Percentiles rank a stretch among this genome's conserved stretches.
phyloP scores from a whole-genome alignment of 2,329 filamentous ascomycete genomes.

The Rhynchosporium agropyri region DNA sequence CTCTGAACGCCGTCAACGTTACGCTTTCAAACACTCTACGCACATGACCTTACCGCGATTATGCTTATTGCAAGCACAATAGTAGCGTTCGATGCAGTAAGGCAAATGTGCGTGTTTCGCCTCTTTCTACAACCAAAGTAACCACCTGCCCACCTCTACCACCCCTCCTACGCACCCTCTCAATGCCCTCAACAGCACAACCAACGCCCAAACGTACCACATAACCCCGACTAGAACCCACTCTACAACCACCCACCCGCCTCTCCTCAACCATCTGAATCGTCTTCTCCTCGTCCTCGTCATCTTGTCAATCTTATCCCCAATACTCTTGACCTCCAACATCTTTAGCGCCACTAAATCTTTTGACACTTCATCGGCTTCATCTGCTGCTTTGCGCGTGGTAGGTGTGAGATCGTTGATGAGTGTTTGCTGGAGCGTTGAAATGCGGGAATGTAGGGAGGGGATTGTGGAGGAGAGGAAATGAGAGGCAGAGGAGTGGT shows the following conservation, averaged over 20 bases:
- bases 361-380: constrained; percentile 76
- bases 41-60: neutral
- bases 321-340: constrained; percentile 77
- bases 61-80: neutral
- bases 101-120: neutral
- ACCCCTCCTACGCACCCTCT: constrained; percentile 52
- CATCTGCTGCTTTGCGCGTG: constrained; percentile 71
- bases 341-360: constrained; percentile 78
- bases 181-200: constrained; percentile 64
- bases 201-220: constrained; percentile 91
- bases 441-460: constrained; percentile 50
- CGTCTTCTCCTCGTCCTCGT: constrained; percentile 67
- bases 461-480: constrained; percentile 59
- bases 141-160: constrained; percentile 69
- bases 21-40: too few relatives aligned
- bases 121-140: constrained; percentile 67
- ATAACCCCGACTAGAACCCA: constrained; percentile 86
- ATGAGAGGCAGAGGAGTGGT: constrained; percentile 57
- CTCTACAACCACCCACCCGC: constrained; percentile 81
- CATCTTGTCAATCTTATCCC: constrained; percentile 78
- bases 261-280: constrained; percentile 73
- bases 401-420: constrained; percentile 52
- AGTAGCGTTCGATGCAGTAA: neutral
- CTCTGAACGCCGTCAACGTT: too few relatives aligned
- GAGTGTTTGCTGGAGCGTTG: constrained; percentile 47